Base-by-base conservation (phyloP, 768 basidiomycete genomes). In the Podaxis sp. region DNA sequence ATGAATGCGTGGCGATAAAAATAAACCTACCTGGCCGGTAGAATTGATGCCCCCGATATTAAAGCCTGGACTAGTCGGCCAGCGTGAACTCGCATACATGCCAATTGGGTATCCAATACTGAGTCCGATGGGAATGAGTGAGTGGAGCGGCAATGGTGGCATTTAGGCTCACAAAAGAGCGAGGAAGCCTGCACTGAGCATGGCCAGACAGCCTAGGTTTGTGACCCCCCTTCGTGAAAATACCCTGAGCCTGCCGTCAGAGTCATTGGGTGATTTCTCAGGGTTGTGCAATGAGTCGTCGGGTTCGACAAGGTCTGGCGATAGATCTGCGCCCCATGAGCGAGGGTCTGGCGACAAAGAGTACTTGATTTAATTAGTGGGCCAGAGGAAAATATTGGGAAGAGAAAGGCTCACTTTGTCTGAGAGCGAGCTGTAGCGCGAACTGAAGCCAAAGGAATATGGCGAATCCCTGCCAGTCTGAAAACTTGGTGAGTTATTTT, bases 241-340 rank as follows among this genome's bases (percentile, higher is more conserved):
- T 56, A 81, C 74, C 33, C 7, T 33, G 61, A 82, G 78, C 55
- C 75, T 73, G 61, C 47, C 66, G 53, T 75, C 72, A 33, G 69
- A 69, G 19, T 73, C 69, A 66, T 66, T 68, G 36, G 66, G 63
- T 7, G 69, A 63, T 33, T 68, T 69, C 61, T 85, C 79, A 29
- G 90, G 90, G 64, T 90, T 84, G 70, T 93, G 90, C 19, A 93
- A 75, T 51, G 83, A 83, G 70, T 93, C 91, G 70, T 92, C 90
- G 5, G 84, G 71, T 65, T 93, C 90, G 24, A 81, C 75, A 46
- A 78, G 65, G 69, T 85, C 81, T 4, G 79, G 76, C 22, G 80
- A 84, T 43, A 89, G 68, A 68, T 83, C 81, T 22, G 82, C 81
- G 22, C 87, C 86, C 90, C 90, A 91, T 24, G 76, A 75, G 17